These are phyloP conservation scores for Botrytis cinerea DNA, from an alignment of 2,329 filamentous ascomycete species.

Conservation along the genomic window DNA sequence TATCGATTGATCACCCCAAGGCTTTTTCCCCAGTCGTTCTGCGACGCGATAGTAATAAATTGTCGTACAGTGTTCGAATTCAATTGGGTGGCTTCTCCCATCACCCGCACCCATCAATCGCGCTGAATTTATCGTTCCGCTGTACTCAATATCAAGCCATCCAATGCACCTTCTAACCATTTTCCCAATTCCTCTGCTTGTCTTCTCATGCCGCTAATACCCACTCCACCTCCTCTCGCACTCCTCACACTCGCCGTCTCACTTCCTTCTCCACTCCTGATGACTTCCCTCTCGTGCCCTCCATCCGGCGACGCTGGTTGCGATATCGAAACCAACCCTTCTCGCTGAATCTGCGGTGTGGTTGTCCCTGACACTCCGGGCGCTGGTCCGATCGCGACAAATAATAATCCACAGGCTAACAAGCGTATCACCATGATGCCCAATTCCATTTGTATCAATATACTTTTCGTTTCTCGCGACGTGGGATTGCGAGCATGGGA, in stretches of 20 bases:
- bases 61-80: background rate
- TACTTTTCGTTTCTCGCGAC: slow-evolving; percentile 33
- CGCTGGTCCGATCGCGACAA: slow-evolving; percentile 59
- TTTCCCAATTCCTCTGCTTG: slow-evolving; percentile 19
- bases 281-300: background rate
- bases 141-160: slow-evolving; percentile 8
- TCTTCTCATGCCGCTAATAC: slow-evolving; percentile 20
- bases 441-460: slow-evolving; percentile 54
- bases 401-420: slow-evolving; percentile 60
- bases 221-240: slow-evolving; percentile 14
- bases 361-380: slow-evolving; percentile 25
- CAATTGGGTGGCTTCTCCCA: background rate
- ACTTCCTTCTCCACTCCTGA: slow-evolving; percentile 7
- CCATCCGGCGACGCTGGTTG: slow-evolving; percentile 6
- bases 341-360: slow-evolving; percentile 5
- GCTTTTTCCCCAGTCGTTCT: background rate
- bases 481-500: slow-evolving; percentile 22
- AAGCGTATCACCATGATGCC: slow-evolving; percentile 59
- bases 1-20: background rate
- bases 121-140: background rate
- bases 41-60: background rate
- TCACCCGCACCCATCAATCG: background rate
- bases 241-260: slow-evolving; percentile 22
- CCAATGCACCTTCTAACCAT: slow-evolving; percentile 20
- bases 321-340: slow-evolving; percentile 12